Conservation (phyloP, 345 rosid species). For the Geranium brycei region DNA sequence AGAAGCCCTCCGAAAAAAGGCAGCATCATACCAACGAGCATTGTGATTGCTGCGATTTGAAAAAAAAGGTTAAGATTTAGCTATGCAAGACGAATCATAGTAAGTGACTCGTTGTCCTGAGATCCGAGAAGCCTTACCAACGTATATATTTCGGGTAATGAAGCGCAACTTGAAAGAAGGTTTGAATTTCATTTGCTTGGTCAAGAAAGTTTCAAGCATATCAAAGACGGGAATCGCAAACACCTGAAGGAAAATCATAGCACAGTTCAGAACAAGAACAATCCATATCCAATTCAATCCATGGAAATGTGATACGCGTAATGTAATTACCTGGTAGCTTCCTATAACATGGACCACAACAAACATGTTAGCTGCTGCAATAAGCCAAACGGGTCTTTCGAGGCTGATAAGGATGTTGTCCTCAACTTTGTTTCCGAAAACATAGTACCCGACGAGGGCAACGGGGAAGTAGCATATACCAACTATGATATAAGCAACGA, state of each 20-base stretch:
- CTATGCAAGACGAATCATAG: too few species aligned
- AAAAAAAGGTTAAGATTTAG: too few species aligned
- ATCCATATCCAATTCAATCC: too few species aligned
- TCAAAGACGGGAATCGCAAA: conserved; percentile 80
- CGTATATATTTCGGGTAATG: conserved; percentile 45
- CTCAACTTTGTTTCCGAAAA: conserved; percentile 43
- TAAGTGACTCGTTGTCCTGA: too few species aligned
- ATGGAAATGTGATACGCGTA: too few species aligned
- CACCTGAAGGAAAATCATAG: conserved; percentile 3
- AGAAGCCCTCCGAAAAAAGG: conserved; percentile 62
- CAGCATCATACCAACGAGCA: conserved; percentile 48
- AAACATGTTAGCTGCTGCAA: conserved; percentile 58
- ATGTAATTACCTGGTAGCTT: conserved; percentile 44
- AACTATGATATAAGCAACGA: conserved; percentile 52
- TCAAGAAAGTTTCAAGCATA: conserved; percentile 63
- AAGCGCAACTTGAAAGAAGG: conserved; percentile 50
- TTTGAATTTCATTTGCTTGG: conserved; percentile 32
- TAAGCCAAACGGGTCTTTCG: conserved; percentile 55
- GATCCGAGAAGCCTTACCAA: conserved; percentile 29
- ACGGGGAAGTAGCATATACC: conserved; percentile 82
- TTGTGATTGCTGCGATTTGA: conserved; percentile 27
- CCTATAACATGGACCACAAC: conserved; percentile 79
- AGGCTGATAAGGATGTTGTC: conserved; percentile 61
- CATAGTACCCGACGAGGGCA: conserved; percentile 46
- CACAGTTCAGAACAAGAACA: too few species aligned